Evolutionary conservation across 2,329 filamentous ascomycete genomes (phyloP).

Genomic region (Sclerotinia spermophila): DNA sequence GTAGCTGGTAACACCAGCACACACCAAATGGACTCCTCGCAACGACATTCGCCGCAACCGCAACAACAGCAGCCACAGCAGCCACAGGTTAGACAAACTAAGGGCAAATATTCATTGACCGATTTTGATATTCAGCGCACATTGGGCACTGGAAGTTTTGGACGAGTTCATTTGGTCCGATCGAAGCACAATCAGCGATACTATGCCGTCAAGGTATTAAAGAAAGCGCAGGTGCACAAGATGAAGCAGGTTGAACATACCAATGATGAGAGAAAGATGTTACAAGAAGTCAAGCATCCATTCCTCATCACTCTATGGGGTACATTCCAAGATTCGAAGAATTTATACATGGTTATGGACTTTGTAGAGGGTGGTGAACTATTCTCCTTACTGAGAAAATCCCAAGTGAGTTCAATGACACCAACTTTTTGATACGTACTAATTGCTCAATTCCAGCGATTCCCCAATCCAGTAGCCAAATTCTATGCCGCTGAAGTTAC

Average conservation of each 20-base stretch:
- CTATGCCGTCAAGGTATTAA: slow-evolving; percentile 97
- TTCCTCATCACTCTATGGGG: slow-evolving; percentile 98
- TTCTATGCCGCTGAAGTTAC: slow-evolving; percentile 99
- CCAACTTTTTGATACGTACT: slow-evolving; percentile 15
- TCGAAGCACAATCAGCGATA: slow-evolving; percentile 97
- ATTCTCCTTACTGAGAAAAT: slow-evolving; percentile 92
- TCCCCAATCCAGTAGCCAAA: slow-evolving; percentile 97
- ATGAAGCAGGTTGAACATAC: slow-evolving; percentile 99
- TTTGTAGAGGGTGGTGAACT: slow-evolving; percentile 98
- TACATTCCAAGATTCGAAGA: slow-evolving; percentile 92
- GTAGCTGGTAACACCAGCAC: slow-evolving; percentile 8
- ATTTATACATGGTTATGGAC: slow-evolving; percentile 99
- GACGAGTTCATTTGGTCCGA: slow-evolving; percentile 92
- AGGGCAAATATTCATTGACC: slow-evolving; percentile 91
- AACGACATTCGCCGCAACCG: slow-evolving; percentile 20
- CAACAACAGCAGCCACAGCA: slow-evolving; percentile 23
- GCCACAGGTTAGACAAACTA: slow-evolving; percentile 64
- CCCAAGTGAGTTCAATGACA: slow-evolving; percentile 54
- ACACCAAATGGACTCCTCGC: slow-evolving; percentile 12
- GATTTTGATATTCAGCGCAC: slow-evolving; percentile 92
- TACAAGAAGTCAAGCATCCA: slow-evolving; percentile 94
- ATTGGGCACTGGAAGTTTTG: slow-evolving; percentile 93
- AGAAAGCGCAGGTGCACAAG: slow-evolving; percentile 97
- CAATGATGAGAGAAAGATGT: slow-evolving; percentile 94
- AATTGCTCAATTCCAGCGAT: slow-evolving; percentile 59